phyloP scores from a whole-genome alignment of 1,139 yeast genomes.

The Magnusiomyces clavatus region DNA sequence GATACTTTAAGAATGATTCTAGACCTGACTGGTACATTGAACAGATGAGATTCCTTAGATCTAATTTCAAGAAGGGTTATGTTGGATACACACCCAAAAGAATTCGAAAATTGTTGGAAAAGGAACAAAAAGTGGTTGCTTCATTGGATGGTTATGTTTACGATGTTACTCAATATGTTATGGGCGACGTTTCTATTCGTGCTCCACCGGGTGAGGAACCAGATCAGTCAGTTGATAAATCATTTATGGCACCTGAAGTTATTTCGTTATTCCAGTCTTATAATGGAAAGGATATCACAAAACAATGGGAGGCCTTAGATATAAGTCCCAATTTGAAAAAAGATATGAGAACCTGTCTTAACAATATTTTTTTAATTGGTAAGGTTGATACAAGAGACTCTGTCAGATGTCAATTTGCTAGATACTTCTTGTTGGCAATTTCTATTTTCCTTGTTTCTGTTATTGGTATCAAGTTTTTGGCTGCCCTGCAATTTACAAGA shows the following conservation, averaged over 20 bases:
- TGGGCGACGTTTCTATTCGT: conserved; percentile 31
- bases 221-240: conserved; percentile 22
- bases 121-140: conserved; percentile 26
- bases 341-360: conserved; percentile 31
- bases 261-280: conserved; percentile 29
- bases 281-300: conserved; percentile 34
- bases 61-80: conserved; percentile 32
- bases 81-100: conserved; percentile 34
- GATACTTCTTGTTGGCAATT: conserved; percentile 36
- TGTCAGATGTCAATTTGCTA: conserved; percentile 34
- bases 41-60: conserved; percentile 32
- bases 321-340: conserved; percentile 22
- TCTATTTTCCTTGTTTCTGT: conserved; percentile 35
- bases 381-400: conserved; percentile 35
- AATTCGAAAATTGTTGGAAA: conserved; percentile 23
- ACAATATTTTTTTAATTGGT: conserved; percentile 36
- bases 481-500: conserved; percentile 34
- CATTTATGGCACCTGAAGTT: conserved; percentile 29
- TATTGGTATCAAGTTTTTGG: conserved; percentile 34
- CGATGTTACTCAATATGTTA: conserved; percentile 33
- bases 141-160: conserved; percentile 33
- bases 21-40: conserved; percentile 39
- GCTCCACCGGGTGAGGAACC: conserved; percentile 27
- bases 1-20: conserved; percentile 33
- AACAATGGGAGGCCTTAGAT: conserved; percentile 23